Evolutionary conservation across 108 stramenopile species (phyloP).

Genomic region (Fragilaria radians): DNA sequence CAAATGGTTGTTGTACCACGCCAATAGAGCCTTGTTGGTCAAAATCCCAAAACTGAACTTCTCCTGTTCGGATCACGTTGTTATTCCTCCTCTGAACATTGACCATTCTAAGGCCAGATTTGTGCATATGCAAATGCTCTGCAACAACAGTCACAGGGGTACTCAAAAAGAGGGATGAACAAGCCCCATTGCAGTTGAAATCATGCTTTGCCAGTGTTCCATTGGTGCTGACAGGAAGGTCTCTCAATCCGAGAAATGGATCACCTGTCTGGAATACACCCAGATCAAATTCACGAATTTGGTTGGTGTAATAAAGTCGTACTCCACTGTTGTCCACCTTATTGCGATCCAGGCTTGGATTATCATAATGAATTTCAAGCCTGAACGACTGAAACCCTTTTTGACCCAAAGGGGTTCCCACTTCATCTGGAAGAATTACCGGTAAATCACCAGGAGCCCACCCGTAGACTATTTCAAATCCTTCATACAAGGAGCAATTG

Average conservation of each 20-base stretch:
- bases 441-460: constrained; percentile 47
- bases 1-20: constrained; percentile 29
- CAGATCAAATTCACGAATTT: constrained; percentile 23
- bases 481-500: not conserved
- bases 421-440: constrained; percentile 22
- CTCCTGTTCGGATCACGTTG: constrained; percentile 29
- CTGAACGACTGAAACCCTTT: constrained; percentile 18
- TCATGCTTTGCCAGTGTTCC: constrained; percentile 25
- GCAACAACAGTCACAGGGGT: constrained; percentile 31
- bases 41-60: constrained; percentile 41
- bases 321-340: constrained; percentile 45
- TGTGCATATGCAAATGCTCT: constrained; percentile 55
- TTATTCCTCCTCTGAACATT: constrained; percentile 42
- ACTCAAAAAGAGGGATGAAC: constrained; percentile 17
- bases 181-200: constrained; percentile 37
- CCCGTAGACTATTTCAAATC: constrained; percentile 8
- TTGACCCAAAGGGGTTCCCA: constrained; percentile 30
- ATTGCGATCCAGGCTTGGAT: constrained; percentile 17
- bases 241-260: constrained; percentile 21
- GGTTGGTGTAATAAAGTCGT: constrained; percentile 31
- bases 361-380: constrained; percentile 48
- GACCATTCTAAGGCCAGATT: constrained; percentile 24
- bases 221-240: constrained; percentile 9
- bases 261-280: constrained; percentile 42
- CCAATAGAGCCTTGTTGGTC: constrained; percentile 31